Evolutionary conservation across 257 asterid species (phyloP), one percentile per base, ranked within the genome.

Genomic region (Solanum chmielewskii): DNA sequence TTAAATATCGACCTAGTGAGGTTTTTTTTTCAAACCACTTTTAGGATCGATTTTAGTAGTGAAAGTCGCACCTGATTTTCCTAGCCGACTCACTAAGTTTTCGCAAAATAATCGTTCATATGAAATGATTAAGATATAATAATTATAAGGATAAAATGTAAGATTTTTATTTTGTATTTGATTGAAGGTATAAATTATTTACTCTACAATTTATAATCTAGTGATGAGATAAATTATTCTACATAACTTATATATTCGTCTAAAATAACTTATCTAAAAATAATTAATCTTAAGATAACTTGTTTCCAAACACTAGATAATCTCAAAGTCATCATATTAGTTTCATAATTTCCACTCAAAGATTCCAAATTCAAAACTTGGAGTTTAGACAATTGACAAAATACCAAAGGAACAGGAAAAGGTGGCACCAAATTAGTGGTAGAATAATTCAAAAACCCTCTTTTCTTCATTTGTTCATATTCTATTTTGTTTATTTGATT

Each of bases 251-350:
- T 35, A 35, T 35, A 35, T 35, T 35, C 1, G 7, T 35, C 39
- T 5, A 35, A 1, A 15, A 49, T 15, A 15, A 49, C 2, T 49
- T 49, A 49, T 49, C 60, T 49, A 3, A 15, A 0, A 49, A 49
- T 49, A 49, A 49, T 5, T 49, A 49, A 15, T 15, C 3, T 49
- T 0, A 0, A 15, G 3, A 49, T 49, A 15, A 49, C 9, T 15
- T 49, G 0, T 49, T 49, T 7, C 9, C 0, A 0, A 0, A 15
- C 9, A 21, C 15, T 5, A 20, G 0, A 15, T 49, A 8, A 23
- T 23, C 14, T 76, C 33, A 10, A 37, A 39, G 2, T n/a, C 49
- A 75, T 39, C 33, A 39, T 21, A 39, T 39, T 73, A 73, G 16
- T 9, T 11, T 37, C 29, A 74, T 74, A 11, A 11, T 20, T 76